Conservation (phyloP, 1,284 basidiomycete species). For the Puccinia novopanici region DNA sequence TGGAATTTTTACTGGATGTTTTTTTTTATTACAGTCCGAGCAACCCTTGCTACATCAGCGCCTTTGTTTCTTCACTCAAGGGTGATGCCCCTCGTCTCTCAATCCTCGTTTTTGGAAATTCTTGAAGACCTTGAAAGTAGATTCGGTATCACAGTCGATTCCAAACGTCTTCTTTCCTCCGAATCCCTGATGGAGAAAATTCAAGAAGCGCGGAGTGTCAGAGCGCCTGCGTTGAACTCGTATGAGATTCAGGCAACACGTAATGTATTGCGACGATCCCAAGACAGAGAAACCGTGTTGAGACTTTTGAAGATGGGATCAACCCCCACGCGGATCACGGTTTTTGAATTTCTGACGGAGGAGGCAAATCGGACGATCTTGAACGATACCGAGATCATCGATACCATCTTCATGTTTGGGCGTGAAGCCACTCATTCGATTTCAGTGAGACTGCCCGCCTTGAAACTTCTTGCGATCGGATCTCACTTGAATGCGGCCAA, state of each 20-base stretch:
- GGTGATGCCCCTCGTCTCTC: constrained; percentile 16
- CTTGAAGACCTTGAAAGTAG: constrained; percentile 15
- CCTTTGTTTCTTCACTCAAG: neutral
- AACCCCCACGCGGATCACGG: neutral
- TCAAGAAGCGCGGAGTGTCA: constrained; percentile 6
- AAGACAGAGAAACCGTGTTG: neutral
- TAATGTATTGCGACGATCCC: constrained; percentile 3
- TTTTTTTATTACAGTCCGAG: neutral
- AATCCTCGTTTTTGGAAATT: constrained; percentile 32
- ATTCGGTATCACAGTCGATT: constrained; percentile 20
- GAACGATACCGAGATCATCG: constrained; percentile 33
- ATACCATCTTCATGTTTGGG: constrained; percentile 3
- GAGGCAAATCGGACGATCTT: neutral
- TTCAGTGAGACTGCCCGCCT: constrained; percentile 19
- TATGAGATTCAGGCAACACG: neutral
- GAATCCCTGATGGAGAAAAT: neutral
- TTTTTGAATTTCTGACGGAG: constrained; percentile 9
- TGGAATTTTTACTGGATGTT: neutral
- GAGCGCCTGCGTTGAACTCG: constrained; percentile 6
- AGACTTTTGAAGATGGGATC: constrained; percentile 13
- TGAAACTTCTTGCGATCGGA: constrained; percentile 28
- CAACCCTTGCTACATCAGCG: neutral
- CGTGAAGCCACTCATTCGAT: constrained; percentile 9
- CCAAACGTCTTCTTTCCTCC: neutral
- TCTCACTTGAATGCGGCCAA: constrained; percentile 6